Evolutionary conservation across 441 rosid genomes (phyloP), one percentile per base, ranked within the genome.

Genomic region (Populus tomentosa): DNA sequence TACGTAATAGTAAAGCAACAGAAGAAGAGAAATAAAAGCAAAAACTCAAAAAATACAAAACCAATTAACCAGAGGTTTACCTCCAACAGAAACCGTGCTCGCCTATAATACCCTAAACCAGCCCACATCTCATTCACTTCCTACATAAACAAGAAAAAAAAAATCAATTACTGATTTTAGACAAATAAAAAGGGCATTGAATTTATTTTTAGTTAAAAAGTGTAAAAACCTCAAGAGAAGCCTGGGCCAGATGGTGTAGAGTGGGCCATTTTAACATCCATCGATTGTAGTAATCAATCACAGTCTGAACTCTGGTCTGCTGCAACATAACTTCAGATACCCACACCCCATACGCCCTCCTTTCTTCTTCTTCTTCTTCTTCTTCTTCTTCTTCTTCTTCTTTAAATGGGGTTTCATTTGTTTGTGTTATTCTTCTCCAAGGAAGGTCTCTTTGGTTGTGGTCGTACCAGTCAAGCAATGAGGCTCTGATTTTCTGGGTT

Each of bases 81-180:
- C 94, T 95, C 94, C 74, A 90, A 82, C 56, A 93, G 89, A 84
- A 92, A 95, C 75, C 98, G 96, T 23, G 96, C 98, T 50, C 98
- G 87, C 82, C 98, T 86, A 70, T 95, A 95, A 84, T 93, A 95
- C 11, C 98, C 98, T 78, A 93, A 82, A 67, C 98, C 98, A 42
- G 98, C 98, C 98, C 98, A 95, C 93, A 93, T 90, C 80, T 95
- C 92, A 77, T 95, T 95, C 80, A 93, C 98, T 85, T 95, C 98
- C 98, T 95, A 89, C 83, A 80, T 69, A 74, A 70, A 20, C 6
- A 28, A 33, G 64, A 5, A 61, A 21, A 75, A 33, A 5, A 46
- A 21, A 77, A 70, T 71, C 20, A 70, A 75, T 36, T 36, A 72
- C 24, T 5, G 3, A 32, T 59, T 70, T 46, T 21, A 56, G 61